Evolutionary conservation across 116 monocot species (phyloP), one percentile per base, ranked within the genome.

Genomic region (Dioscorea cayenensis): DNA sequence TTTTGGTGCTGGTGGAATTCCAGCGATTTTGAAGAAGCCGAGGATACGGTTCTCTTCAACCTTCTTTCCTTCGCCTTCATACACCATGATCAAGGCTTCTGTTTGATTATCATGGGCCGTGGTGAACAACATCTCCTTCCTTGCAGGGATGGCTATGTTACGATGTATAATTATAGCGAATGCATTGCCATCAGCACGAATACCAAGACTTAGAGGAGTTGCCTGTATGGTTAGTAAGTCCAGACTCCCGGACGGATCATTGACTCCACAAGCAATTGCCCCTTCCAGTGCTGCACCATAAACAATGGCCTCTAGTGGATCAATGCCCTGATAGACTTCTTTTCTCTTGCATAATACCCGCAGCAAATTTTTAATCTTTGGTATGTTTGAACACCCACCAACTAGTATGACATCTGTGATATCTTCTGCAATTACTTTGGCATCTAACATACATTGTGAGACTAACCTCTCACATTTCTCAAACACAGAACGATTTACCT

Each of bases 261-360:
- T 78, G 49, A 72, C 49, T 32, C 92, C 89, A 9, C 83, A 89
- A 60, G 92, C 84, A 36, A 92, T 71, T 8, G 92, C 92, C 29
- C 86, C 92, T 70, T 92, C 89, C 17, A 89, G 58, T 21, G 92
- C 92, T 68, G 89, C 86, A 27, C 92, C 92, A 59, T 27, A 71
- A 8, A 86, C 92, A 16, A 86, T 84, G 52, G 86, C 84, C 64
- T 92, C 89, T 1, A 92, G 66, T 12, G 80, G 75, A 49, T 84
- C 81, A 7, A 86, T 72, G 16, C 73, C 84, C 9, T 82, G 60
- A 27, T 82, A 92, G 14, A 65, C 51, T 36, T 64, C 60, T 3
- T 76, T 69, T 50, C 67, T 89, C 63, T 76, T 76, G 52, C 86
- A 89, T 58, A 82, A 60, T 12, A 38, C 75, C 28, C 89, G 60